These are phyloP conservation scores for Debaryomyces nepalensis DNA, from an alignment of 1,139 yeast species.

Conservation along the genomic window DNA sequence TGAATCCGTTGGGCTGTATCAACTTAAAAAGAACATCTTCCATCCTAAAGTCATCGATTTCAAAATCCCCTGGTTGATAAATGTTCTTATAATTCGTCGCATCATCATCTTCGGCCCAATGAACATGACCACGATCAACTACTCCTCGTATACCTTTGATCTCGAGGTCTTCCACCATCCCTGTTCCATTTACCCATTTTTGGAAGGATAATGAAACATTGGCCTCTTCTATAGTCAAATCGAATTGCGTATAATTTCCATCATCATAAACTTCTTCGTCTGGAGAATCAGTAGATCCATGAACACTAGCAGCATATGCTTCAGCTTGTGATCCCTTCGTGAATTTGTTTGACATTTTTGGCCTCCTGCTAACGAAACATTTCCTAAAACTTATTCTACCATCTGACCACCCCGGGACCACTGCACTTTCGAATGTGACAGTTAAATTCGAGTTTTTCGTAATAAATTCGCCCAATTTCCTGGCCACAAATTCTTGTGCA, in stretches of 20 bases:
- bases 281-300: conserved; percentile 18
- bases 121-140: conserved; percentile 85
- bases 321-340: conserved; percentile 76
- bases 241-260: conserved; percentile 95
- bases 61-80: conserved; percentile 88
- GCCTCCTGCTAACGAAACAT: conserved; percentile 86
- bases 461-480: conserved; percentile 76
- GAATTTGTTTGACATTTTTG: conserved; percentile 56
- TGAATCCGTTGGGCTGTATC: conserved; percentile 76
- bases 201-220: conserved; percentile 78
- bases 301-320: conserved; percentile 55
- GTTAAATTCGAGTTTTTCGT: conserved; percentile 86
- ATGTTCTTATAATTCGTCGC: conserved; percentile 79
- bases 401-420: conserved; percentile 93
- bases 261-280: conserved; percentile 61
- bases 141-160: conserved; percentile 88
- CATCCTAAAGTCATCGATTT: conserved; percentile 78
- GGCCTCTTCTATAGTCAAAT: conserved; percentile 84
- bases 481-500: conserved; percentile 88
- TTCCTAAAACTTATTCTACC: conserved; percentile 84
- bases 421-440: conserved; percentile 90
- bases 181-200: conserved; percentile 90
- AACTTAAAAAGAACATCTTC: conserved; percentile 84
- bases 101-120: conserved; percentile 81
- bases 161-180: conserved; percentile 81